These are phyloP conservation scores for Styphnolobium japonicum DNA, from an alignment of 306 rosid genomes.

Conservation along the genomic window DNA sequence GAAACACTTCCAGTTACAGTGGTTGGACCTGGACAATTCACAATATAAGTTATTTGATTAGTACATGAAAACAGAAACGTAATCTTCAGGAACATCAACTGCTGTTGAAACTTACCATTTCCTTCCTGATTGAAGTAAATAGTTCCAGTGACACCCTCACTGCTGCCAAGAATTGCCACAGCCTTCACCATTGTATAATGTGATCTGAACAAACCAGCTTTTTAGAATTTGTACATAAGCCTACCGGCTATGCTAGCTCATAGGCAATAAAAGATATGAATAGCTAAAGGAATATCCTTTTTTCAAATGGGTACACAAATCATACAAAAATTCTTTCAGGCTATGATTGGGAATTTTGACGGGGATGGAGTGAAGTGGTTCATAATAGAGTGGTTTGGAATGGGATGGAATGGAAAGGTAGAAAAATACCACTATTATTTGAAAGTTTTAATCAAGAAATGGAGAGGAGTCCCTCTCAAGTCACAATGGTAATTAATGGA, in stretches of 20 bases:
- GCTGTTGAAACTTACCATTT: constrained; percentile 41
- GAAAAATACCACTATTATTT: no score
- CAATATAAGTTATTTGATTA: not conserved
- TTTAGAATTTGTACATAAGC: constrained; percentile 14
- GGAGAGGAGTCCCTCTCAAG: no score
- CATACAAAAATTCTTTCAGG: no score
- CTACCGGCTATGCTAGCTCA: no score
- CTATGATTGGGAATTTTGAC: no score
- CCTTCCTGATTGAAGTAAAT: constrained; percentile 74
- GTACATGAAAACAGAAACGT: not conserved
- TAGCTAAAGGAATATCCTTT: not conserved
- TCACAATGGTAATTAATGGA: no score
- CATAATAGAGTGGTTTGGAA: no score
- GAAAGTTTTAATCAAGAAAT: no score
- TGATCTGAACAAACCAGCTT: constrained; percentile 60
- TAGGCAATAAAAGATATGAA: no score
- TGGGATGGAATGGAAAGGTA: no score
- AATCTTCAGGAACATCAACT: not conserved
- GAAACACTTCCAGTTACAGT: constrained; percentile 69
- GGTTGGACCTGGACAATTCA: constrained; percentile 57
- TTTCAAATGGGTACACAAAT: not conserved
- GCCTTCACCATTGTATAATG: constrained; percentile 82
- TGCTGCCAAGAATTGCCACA: constrained; percentile 81
- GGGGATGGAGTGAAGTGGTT: no score
- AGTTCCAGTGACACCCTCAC: constrained; percentile 67